Evolutionary conservation across 2,329 filamentous ascomycete genomes (phyloP), one percentile per base, ranked within the genome.

Genomic region (Thielaviopsis cerberus): DNA sequence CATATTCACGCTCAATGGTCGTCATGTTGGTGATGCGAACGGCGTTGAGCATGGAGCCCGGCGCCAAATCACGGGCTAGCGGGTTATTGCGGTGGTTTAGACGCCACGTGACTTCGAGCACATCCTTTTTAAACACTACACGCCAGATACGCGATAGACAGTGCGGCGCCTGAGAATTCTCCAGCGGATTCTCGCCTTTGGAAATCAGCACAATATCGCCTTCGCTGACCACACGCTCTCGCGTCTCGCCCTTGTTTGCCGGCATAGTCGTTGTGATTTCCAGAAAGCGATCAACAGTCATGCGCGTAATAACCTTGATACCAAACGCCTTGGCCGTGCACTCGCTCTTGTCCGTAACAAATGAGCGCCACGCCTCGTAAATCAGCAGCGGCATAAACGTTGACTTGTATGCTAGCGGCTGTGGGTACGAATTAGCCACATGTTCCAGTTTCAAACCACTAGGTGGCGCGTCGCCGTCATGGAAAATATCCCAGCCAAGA

Each of bases 281-380:
- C 62, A 96, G 78, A 65, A 94, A 97, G 55, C 85, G 85, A 70
- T 98, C 92, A 11, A 98, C 89, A 53, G 83, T 92, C 66, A 92
- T 83, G 61, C 92, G 85, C 65, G 86, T 94, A 54, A 86, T 79
- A 57, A 98, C 80, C 66, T 90, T 94, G 69, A 97, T 82, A 61
- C 89, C 88, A 66, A 95, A 94, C 0, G 87, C 75, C 66, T 85
- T 88, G 62, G 82, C 81, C 22, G 79, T 86, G 53, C 83, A 81
- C 69, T 98, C 92, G 65, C 96, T 88, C 67, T 90, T 90, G 22
- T 87, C 80, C 54, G 88, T 90, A 55, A 94, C 83, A 67, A 98
- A 92, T 4, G 87, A 86, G 67, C 94, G 86, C 92, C 92, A 98
- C 27, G 91, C 91, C 73, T 98, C 92, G 25, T 94, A 84, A 27